Conservation (phyloP, 2,329 filamentous ascomycete species). For the Basipetospora sp. region DNA sequence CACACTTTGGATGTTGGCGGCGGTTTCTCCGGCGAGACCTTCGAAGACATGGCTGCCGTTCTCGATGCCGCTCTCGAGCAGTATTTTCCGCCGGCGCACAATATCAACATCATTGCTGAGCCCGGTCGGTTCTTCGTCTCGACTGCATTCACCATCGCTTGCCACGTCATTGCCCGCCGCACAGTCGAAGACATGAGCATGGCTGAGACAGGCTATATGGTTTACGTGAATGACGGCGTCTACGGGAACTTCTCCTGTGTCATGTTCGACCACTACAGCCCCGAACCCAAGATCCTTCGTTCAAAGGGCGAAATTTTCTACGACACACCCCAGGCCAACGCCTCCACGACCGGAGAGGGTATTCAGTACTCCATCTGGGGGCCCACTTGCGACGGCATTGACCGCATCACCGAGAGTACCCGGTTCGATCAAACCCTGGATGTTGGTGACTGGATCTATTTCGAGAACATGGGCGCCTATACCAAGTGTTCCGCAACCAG, state of each 20-base stretch:
- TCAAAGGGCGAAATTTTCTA: constrained; percentile 43
- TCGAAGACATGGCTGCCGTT: constrained; percentile 75
- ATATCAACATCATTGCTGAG: constrained; percentile 81
- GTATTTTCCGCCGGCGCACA: constrained; percentile 61
- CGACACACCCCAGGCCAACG: constrained; percentile 25
- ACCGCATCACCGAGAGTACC: constrained; percentile 76
- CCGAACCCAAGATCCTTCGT: constrained; percentile 66
- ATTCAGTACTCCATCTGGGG: constrained; percentile 95
- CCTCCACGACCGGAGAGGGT: constrained; percentile 27
- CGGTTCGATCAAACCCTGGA: constrained; percentile 64
- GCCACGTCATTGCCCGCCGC: constrained; percentile 89
- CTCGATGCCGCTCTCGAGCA: constrained; percentile 68
- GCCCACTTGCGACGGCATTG: constrained; percentile 93
- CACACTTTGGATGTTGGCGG: constrained; percentile 88
- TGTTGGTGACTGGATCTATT: constrained; percentile 96
- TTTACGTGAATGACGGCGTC: constrained; percentile 93
- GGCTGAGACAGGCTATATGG: constrained; percentile 68
- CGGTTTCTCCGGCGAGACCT: constrained; percentile 80
- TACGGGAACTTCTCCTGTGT: constrained; percentile 99
- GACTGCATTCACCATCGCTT: constrained; percentile 83
- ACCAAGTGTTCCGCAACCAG: constrained; percentile 94
- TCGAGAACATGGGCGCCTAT: constrained; percentile 97
- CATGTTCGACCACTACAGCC: constrained; percentile 96
- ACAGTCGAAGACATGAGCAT: constrained; percentile 60
- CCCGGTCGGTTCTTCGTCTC: constrained; percentile 94